Evolutionary conservation across 495 filamentous ascomycete genomes (phyloP).

Genomic region (Neurospora sp.): DNA sequence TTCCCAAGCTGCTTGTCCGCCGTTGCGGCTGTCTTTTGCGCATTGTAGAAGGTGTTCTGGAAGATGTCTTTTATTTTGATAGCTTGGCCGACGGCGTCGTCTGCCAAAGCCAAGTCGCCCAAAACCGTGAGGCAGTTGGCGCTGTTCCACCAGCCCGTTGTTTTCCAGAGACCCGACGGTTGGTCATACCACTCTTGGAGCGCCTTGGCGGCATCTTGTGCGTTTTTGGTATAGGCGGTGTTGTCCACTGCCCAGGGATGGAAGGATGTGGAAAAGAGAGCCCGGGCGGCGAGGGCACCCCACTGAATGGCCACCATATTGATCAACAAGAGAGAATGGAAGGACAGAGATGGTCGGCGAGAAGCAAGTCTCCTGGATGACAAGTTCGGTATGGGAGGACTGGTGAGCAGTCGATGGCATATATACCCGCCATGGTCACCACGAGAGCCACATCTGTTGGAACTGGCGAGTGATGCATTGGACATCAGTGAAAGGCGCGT

Average conservation of each 20-base stretch:
- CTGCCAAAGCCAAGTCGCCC: conserved; percentile 47
- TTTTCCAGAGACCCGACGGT: conserved; percentile 53
- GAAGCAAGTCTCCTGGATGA: background rate
- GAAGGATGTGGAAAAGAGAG: conserved; percentile 26
- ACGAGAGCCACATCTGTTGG: background rate
- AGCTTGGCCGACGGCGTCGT: conserved; percentile 13
- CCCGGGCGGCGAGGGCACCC: conserved; percentile 29
- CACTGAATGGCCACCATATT: conserved; percentile 23
- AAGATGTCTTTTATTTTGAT: conserved; percentile 29
- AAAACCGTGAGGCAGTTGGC: conserved; percentile 58
- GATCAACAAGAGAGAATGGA: background rate
- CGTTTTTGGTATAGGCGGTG: conserved; percentile 25
- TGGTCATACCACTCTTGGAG: conserved; percentile 57
- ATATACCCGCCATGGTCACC: background rate
- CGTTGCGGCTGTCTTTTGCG: conserved; percentile 24
- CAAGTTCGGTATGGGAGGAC: background rate
- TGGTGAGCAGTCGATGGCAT: background rate
- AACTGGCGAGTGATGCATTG: background rate
- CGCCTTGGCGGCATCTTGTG: conserved; percentile 34
- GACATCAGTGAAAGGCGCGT: background rate
- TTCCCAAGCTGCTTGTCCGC: conserved; percentile 21
- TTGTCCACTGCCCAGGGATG: conserved; percentile 10
- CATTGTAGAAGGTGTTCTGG: conserved; percentile 32
- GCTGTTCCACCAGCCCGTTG: conserved; percentile 67
- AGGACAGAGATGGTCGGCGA: background rate